Conservation (phyloP, 108 stramenopile genomes). For the Cyclostephanos invisitatus region DNA sequence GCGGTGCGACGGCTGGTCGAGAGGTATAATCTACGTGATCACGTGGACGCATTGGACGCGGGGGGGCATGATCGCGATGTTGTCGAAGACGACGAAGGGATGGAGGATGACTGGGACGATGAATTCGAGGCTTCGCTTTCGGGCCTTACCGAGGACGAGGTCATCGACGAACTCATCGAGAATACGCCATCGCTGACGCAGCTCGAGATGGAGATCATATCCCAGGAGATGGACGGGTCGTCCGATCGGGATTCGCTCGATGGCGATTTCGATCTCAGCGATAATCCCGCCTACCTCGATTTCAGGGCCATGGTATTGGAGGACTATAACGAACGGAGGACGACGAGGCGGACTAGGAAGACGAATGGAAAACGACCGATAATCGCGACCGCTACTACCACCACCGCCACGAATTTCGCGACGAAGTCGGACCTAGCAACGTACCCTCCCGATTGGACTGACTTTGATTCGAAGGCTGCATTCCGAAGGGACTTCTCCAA, state of each 20-base stretch:
- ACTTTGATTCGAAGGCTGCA: slow-evolving; percentile 43
- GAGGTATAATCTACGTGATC: slow-evolving; percentile 29
- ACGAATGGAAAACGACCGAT: not conserved
- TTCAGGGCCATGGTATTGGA: slow-evolving; percentile 46
- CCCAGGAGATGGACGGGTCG: slow-evolving; percentile 23
- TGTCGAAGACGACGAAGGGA: not conserved
- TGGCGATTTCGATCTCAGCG: slow-evolving; percentile 27
- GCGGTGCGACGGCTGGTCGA: slow-evolving; percentile 16
- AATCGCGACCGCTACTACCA: not conserved
- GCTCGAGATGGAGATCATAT: slow-evolving; percentile 45
- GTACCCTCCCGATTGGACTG: slow-evolving; percentile 46
- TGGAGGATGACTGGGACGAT: slow-evolving; percentile 23
- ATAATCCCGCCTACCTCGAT: slow-evolving; percentile 24
- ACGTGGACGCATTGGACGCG: slow-evolving; percentile 21
- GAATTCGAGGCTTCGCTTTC: slow-evolving; percentile 35
- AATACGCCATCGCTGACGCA: slow-evolving; percentile 34
- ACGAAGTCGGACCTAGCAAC: slow-evolving; percentile 16
- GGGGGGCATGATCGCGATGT: not conserved
- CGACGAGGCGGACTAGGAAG: not conserved
- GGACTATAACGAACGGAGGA: slow-evolving; percentile 22
- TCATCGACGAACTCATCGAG: slow-evolving; percentile 49
- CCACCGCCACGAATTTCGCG: not conserved
- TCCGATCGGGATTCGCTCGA: slow-evolving; percentile 20
- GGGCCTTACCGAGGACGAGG: slow-evolving; percentile 33
- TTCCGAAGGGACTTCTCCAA: slow-evolving; percentile 50